Evolutionary conservation across 1,139 yeast species (phyloP), one percentile per base, ranked within the genome.

Genomic region (Hansenula lynferdii): DNA sequence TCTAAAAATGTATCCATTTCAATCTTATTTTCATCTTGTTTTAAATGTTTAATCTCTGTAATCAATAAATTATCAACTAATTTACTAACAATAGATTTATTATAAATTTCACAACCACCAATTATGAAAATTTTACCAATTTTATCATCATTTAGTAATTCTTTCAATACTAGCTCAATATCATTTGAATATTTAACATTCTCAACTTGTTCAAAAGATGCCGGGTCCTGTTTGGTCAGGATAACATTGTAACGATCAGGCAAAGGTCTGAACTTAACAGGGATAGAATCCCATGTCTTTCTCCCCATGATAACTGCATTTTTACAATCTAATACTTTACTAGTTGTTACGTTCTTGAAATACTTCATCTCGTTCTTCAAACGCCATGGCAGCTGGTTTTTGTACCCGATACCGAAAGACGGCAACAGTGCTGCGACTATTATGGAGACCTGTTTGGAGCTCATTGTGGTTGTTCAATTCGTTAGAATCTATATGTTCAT

Each of bases 221-320:
- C 44, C 24, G 49, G 51, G 46, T 40, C 62, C 12, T 42, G 41
- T 24, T 90, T 66, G 6, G 95, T 82, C 16, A 92, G 63, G 0
- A 92, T 77, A 10, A 90, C 77, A 57, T 94, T 94, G 33, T 79
- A 47, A 41, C 99, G 70, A 38, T 71, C 76, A 3, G 83, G 81
- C 35, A 92, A 69, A 0, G 99, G 99, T 47, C 96, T 69, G 62
- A 87, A 92, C 57, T 72, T 80, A 1, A 62, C 44, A 0, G 98
- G 98, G 34, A 92, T 89, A 8, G 96, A 85, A 28, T 89, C 94
- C 96, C 97, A 92, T 1, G 98, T 92, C 56, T 80, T 84, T 41
- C 97, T 72, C 6, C 99, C 99, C 99, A 94, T 92, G 9, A 94
- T 71, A 12, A 94, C 97, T 0, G 89, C 95, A 52, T 90, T 86